phyloP scores from a whole-genome alignment of 495 filamentous ascomycete genomes.

The Penicilliopsis zonata region DNA sequence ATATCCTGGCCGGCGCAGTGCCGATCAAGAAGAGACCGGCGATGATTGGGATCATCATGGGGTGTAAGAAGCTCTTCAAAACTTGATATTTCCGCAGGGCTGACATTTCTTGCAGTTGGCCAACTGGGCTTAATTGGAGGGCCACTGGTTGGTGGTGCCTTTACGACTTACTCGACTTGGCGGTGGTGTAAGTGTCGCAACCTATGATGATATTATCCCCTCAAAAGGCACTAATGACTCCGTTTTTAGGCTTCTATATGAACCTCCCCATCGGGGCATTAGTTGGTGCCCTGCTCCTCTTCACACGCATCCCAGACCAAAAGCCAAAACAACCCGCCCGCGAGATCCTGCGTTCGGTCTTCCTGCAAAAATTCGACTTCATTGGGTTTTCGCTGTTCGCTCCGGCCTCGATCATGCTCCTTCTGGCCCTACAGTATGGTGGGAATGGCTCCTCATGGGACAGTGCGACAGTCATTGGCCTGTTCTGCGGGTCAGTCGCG shows the following conservation, averaged over 20 bases:
- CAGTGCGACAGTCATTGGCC: constrained; percentile 31
- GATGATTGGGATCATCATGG: constrained; percentile 23
- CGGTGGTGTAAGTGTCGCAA: constrained; percentile 37
- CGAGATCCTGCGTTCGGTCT: constrained; percentile 15
- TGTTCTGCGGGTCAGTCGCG: constrained; percentile 37
- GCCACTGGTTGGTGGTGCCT: constrained; percentile 45
- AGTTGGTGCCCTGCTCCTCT: constrained; percentile 29
- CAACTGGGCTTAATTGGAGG: constrained; percentile 30
- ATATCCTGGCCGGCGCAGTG: constrained; percentile 34
- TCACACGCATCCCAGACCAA: constrained; percentile 37
- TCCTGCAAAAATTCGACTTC: constrained; percentile 27
- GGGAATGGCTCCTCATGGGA: constrained; percentile 30
- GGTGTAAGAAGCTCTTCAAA: constrained; percentile 20
- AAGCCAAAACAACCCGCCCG: constrained; percentile 21
- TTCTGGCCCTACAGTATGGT: constrained; percentile 39
- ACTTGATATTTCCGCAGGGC: no score
- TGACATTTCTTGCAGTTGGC: constrained; percentile 13
- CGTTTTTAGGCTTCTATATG: constrained; percentile 44
- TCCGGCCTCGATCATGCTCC: constrained; percentile 29
- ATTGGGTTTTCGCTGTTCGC: constrained; percentile 33
- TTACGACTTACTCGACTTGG: constrained; percentile 43
- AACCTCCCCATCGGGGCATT: constrained; percentile 49
- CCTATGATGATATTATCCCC: no score
- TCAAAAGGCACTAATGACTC: no score
- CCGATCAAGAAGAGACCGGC: constrained; percentile 32